These are phyloP conservation scores for Malus domestica DNA, from an alignment of 306 rosid genomes.

Conservation along the genomic window DNA sequence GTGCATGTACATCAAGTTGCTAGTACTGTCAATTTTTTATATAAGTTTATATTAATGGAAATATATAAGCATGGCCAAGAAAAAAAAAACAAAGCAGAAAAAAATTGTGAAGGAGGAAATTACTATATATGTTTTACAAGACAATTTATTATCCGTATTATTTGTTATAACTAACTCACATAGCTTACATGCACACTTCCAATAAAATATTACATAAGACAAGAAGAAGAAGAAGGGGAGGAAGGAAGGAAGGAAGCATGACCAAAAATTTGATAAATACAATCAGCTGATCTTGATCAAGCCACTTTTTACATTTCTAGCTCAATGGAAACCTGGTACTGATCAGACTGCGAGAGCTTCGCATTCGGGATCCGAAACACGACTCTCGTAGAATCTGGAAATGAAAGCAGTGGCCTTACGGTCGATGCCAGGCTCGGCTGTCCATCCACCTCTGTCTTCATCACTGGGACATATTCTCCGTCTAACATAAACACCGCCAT, in stretches of 20 bases:
- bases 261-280: not conserved
- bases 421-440: conserved; percentile 91
- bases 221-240: not conserved
- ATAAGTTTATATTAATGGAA: no score
- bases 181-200: conserved; percentile 12
- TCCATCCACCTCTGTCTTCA: conserved; percentile 69
- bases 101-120: no score
- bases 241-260: not conserved
- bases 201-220: not conserved
- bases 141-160: not conserved
- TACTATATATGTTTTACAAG: no score
- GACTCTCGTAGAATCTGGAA: conserved; percentile 56
- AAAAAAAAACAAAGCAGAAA: no score
- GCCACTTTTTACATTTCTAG: not conserved
- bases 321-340: not conserved
- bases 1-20: no score
- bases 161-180: not conserved
- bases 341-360: conserved; percentile 28
- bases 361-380: conserved; percentile 45
- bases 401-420: conserved; percentile 73
- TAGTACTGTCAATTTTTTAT: no score
- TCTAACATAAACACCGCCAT: conserved; percentile 31
- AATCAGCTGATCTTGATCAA: no score
- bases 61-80: no score
- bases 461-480: conserved; percentile 69